Evolutionary conservation across 2,329 filamentous ascomycete species (phyloP).

Genomic region (Hypoxylon sp.): DNA sequence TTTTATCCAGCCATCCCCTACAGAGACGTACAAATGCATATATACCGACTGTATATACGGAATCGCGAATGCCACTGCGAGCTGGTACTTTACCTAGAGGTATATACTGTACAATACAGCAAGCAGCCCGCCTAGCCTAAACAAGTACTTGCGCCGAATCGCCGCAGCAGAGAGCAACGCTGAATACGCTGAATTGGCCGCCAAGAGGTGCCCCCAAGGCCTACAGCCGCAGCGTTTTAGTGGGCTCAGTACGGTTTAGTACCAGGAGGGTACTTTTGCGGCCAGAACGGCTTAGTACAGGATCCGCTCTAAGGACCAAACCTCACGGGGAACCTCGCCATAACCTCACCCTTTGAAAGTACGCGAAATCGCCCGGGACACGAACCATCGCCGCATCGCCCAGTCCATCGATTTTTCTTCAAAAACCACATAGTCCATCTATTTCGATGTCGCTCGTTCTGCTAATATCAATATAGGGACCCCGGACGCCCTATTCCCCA

Average conservation of each 20-base stretch:
- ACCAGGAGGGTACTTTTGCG: neutral
- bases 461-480: conserved; percentile 59
- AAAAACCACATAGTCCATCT: conserved; percentile 57
- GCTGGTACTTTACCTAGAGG: no score
- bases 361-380: conserved; percentile 58
- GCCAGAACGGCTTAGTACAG: neutral
- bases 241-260: neutral
- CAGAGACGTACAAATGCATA: no score
- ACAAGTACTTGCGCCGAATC: no score
- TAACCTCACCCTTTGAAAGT: conserved; percentile 64
- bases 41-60: no score
- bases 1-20: no score
- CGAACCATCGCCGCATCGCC: conserved; percentile 61
- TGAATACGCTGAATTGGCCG: no score
- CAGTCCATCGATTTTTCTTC: conserved; percentile 51
- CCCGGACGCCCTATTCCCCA: conserved; percentile 55
- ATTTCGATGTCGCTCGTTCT: conserved; percentile 59
- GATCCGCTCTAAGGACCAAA: conserved; percentile 40
- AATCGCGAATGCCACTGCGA: no score
- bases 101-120: no score
- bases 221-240: no score
- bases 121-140: no score
- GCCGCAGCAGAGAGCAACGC: neutral
- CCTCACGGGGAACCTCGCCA: conserved; percentile 36
- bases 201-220: no score